phyloP scores from a whole-genome alignment of 2,329 filamentous ascomycete species.

The Dothideomycetes sp. region DNA sequence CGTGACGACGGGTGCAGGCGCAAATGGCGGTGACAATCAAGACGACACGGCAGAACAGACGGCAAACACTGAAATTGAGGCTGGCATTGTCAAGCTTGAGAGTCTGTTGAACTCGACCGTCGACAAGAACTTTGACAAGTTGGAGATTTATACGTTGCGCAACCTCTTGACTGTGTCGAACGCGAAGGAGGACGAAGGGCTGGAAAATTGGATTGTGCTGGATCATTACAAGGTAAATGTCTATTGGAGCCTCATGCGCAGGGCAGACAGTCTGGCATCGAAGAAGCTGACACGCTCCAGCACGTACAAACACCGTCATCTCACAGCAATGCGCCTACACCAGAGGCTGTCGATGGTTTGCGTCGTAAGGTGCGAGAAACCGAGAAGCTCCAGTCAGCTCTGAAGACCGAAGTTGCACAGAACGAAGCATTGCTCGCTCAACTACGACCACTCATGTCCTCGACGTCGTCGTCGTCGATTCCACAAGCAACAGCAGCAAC shows the following conservation, averaged over 20 bases:
- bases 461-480: slow-evolving; percentile 14
- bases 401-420: slow-evolving; percentile 59
- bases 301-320: slow-evolving; percentile 20
- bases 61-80: slow-evolving; percentile 66
- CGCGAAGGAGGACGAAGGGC: slow-evolving; percentile 25
- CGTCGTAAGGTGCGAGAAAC: slow-evolving; percentile 68
- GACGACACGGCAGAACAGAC: slow-evolving; percentile 35
- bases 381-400: slow-evolving; percentile 60
- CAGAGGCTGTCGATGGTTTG: slow-evolving; percentile 61
- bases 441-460: slow-evolving; percentile 50
- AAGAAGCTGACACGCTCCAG: slow-evolving; percentile 13
- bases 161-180: slow-evolving; percentile 52
- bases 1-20: slow-evolving; percentile 19
- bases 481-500: slow-evolving; percentile 11
- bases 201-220: slow-evolving; percentile 68
- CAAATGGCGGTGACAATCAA: slow-evolving; percentile 32
- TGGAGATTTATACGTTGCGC: slow-evolving; percentile 71
- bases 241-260: not conserved
- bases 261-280: not conserved
- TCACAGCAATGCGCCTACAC: slow-evolving; percentile 42
- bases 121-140: slow-evolving; percentile 43
- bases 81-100: slow-evolving; percentile 52
- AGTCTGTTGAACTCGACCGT: slow-evolving; percentile 41
- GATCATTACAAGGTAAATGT: slow-evolving; percentile 66
- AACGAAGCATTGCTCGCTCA: slow-evolving; percentile 63